phyloP scores from a whole-genome alignment of 805 yeast genomes.

The Candida jianshihensis region DNA sequence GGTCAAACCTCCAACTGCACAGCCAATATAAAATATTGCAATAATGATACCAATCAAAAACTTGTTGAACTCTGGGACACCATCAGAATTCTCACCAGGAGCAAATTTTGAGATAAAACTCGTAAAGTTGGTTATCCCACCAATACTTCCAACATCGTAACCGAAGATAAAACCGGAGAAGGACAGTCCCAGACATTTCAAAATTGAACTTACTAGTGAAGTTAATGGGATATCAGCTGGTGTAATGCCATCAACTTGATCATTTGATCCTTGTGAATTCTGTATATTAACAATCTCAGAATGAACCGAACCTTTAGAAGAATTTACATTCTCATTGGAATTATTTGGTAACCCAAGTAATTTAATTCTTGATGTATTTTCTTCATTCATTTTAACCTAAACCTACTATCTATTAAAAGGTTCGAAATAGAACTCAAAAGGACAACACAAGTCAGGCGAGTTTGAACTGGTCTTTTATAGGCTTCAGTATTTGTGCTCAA shows the following conservation, averaged over 20 bases:
- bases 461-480: too few species aligned
- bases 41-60: constrained; percentile 47
- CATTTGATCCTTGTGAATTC: too few species aligned
- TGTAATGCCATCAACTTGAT: neutral
- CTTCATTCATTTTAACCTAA: too few species aligned
- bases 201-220: neutral
- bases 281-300: neutral
- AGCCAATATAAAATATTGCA: constrained; percentile 57
- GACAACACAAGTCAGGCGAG: too few species aligned
- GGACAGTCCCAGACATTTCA: constrained; percentile 37
- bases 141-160: constrained; percentile 74
- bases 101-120: constrained; percentile 52
- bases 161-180: constrained; percentile 71
- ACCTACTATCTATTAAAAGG: too few species aligned
- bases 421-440: too few species aligned
- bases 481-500: too few species aligned
- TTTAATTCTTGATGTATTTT: too few species aligned
- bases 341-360: too few species aligned
- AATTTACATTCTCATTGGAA: too few species aligned
- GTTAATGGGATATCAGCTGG: neutral
- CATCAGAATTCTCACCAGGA: constrained; percentile 27
- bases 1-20: constrained; percentile 62
- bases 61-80: constrained; percentile 35
- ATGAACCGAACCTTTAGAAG: neutral
- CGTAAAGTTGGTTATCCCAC: constrained; percentile 63